These are phyloP conservation scores for Hylodesmum podocarpum DNA, from an alignment of 306 rosid genomes.

Conservation along the genomic window DNA sequence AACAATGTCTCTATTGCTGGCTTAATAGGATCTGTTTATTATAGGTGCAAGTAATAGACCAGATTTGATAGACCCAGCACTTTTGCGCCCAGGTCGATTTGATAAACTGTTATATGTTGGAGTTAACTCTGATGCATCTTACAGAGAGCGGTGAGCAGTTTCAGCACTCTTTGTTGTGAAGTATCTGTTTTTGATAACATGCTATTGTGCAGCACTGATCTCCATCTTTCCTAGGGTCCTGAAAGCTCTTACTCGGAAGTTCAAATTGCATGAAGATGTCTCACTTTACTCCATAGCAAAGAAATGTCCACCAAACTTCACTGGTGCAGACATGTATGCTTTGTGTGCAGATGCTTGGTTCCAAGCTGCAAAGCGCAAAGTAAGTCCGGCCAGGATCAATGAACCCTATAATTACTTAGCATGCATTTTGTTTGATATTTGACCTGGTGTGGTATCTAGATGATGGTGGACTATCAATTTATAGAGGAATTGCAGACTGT, in stretches of 20 bases:
- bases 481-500: not conserved
- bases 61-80: constrained; percentile 95
- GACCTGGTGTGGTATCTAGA: not conserved
- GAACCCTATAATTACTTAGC: not conserved
- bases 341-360: constrained; percentile 99
- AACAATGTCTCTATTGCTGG: constrained; percentile 33
- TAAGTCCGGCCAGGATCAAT: constrained; percentile 29
- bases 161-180: not conserved
- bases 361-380: constrained; percentile 90
- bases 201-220: not conserved
- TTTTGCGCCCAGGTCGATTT: constrained; percentile 90
- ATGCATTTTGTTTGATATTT: constrained; percentile 12
- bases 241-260: constrained; percentile 88
- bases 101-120: constrained; percentile 94
- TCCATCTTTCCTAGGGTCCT: constrained; percentile 56
- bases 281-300: constrained; percentile 77
- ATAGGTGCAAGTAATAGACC: constrained; percentile 99
- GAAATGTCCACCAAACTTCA: constrained; percentile 85
- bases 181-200: not conserved
- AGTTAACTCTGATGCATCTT: constrained; percentile 83
- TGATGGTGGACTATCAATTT: not conserved
- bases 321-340: constrained; percentile 98
- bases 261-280: constrained; percentile 70
- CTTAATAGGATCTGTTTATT: constrained; percentile 77
- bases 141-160: constrained; percentile 69